Percentiles rank a stretch among this genome's conserved stretches.
These are phyloP conservation scores for Thermomyces lanuginosus DNA, from an alignment of 2,329 filamentous ascomycete genomes.

Conservation along the genomic window DNA sequence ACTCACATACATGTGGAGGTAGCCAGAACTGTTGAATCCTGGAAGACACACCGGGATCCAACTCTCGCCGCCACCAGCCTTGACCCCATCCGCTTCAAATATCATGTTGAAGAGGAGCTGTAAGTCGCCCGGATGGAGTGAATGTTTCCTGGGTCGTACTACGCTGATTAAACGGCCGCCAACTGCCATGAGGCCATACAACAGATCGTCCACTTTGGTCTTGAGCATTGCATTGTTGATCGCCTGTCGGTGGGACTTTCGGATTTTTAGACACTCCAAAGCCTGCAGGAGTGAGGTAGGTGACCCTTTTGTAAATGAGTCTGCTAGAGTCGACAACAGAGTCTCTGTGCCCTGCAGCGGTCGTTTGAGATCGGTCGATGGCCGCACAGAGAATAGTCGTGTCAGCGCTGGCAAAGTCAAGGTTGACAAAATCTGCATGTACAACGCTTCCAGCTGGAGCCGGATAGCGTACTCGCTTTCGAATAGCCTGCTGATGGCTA, in stretches of 20 bases:
- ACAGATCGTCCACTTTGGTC: slow-evolving; percentile 55
- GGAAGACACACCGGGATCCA: slow-evolving; percentile 95
- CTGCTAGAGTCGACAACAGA: slow-evolving; percentile 76
- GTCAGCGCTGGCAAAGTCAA: slow-evolving; percentile 75
- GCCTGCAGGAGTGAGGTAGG: slow-evolving; percentile 76
- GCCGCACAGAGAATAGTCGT: slow-evolving; percentile 73
- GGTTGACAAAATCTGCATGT: slow-evolving; percentile 96
- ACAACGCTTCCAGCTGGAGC: slow-evolving; percentile 77
- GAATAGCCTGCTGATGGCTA: slow-evolving; percentile 80
- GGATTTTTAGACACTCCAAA: slow-evolving; percentile 79
- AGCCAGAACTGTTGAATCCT: slow-evolving; percentile 91
- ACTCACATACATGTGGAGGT: slow-evolving; percentile 98
- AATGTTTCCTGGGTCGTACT: slow-evolving; percentile 83
- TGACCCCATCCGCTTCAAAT: slow-evolving; percentile 84
- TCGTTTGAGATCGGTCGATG: slow-evolving; percentile 82
- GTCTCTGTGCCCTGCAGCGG: slow-evolving; percentile 84
- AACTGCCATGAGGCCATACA: slow-evolving; percentile 88
- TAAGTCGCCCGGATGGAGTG: slow-evolving; percentile 83
- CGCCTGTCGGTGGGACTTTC: slow-evolving; percentile 67
- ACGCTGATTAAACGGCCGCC: slow-evolving; percentile 89
- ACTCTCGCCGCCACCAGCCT: slow-evolving; percentile 83
- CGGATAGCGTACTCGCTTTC: slow-evolving; percentile 83
- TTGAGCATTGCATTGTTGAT: slow-evolving; percentile 84
- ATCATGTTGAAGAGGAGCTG: slow-evolving; percentile 99
- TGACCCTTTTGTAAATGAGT: slow-evolving; percentile 87